phyloP scores from a whole-genome alignment of 1,139 yeast genomes.

The Zhuliangozyma blackwelliae region DNA sequence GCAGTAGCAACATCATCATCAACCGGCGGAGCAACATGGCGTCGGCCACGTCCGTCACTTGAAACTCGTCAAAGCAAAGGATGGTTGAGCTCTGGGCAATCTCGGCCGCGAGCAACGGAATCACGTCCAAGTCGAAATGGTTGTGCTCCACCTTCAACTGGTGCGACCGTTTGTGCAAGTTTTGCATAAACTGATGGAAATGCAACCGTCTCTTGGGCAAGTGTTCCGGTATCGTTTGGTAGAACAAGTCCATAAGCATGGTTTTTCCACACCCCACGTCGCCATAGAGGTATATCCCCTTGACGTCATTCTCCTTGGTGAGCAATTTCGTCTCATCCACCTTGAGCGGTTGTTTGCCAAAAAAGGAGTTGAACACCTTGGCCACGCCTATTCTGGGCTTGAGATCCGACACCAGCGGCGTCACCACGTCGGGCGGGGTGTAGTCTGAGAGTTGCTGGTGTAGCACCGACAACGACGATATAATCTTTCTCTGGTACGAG shows the following conservation, averaged over 20 bases:
- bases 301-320: conserved; percentile 30
- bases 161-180: conserved; percentile 82
- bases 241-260: conserved; percentile 95
- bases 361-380: conserved; percentile 33
- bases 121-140: conserved; percentile 68
- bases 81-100: conserved; percentile 73
- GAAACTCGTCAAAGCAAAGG: conserved; percentile 92
- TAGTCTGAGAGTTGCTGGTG: conserved; percentile 47
- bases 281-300: conserved; percentile 89
- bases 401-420: conserved; percentile 46
- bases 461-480: conserved; percentile 49
- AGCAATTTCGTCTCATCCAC: conserved; percentile 13
- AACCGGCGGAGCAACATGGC: conserved; percentile 90
- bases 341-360: conserved; percentile 14
- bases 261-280: conserved; percentile 99
- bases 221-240: conserved; percentile 72
- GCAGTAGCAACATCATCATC: conserved; percentile 55
- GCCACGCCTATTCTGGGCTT: conserved; percentile 46
- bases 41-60: conserved; percentile 96
- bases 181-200: conserved; percentile 96
- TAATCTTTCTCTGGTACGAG: conserved; percentile 62
- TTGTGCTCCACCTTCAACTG: conserved; percentile 58
- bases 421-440: conserved; percentile 49
- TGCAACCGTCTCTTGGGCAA: conserved; percentile 78
- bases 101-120: conserved; percentile 80